A percentile compares a stretch with the other conserved stretches of the same genome.
Evolutionary conservation across 495 filamentous ascomycete genomes (phyloP).

Genomic region (Amphirosellinia nigrospora): DNA sequence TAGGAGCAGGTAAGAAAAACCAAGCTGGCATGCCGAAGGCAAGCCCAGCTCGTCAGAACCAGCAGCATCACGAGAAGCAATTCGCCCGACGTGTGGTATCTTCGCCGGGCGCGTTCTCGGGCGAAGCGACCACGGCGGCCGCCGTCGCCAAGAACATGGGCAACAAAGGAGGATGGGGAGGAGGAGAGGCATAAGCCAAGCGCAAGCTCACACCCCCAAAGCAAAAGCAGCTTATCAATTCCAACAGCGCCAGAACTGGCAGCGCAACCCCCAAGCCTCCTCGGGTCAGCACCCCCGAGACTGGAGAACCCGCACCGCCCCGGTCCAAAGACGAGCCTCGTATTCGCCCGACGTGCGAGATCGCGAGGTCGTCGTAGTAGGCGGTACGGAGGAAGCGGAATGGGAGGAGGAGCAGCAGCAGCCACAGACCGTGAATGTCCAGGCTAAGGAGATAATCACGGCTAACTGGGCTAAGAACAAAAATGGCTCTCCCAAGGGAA

Average conservation of each 20-base stretch:
- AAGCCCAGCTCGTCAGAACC: not conserved
- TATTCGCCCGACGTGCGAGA: not conserved
- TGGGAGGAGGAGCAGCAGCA: not conserved
- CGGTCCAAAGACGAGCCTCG: not conserved
- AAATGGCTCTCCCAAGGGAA: not conserved
- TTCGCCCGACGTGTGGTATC: not conserved
- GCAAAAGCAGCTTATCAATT: not conserved
- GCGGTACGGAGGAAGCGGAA: not conserved
- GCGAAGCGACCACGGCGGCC: not conserved
- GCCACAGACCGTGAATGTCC: not conserved
- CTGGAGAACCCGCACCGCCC: not conserved
- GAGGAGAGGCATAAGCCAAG: no score
- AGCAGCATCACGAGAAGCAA: not conserved
- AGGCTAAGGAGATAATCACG: not conserved
- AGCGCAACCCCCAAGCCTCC: not conserved
- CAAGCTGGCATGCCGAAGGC: not conserved
- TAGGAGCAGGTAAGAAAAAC: not conserved
- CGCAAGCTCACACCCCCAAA: not conserved
- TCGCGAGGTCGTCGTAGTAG: not conserved
- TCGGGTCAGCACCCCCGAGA: not conserved
- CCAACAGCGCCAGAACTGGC: not conserved
- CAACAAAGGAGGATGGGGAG: no score
- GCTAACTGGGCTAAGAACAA: not conserved
- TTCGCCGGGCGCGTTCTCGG: not conserved
- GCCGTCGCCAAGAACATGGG: not conserved